Evolutionary conservation across 2,329 filamentous ascomycete genomes (phyloP).

Genomic region (Whalleya microplaca): DNA sequence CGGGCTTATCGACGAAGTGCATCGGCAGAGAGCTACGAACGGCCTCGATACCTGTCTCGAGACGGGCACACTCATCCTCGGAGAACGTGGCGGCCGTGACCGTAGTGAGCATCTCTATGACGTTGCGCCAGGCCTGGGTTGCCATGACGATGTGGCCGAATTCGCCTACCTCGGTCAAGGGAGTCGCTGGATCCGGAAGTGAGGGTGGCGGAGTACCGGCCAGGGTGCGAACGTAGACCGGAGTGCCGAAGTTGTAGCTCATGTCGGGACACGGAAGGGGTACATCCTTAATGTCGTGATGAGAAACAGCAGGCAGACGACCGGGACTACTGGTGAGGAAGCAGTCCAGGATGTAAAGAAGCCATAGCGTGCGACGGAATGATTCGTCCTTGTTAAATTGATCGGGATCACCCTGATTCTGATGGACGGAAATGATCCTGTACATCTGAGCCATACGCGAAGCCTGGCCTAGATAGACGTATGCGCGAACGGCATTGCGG

Average conservation of each 20-base stretch:
- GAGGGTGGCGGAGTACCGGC: conserved; percentile 44
- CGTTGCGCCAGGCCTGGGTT: conserved; percentile 64
- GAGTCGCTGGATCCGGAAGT: conserved; percentile 42
- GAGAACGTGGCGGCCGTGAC: conserved; percentile 56
- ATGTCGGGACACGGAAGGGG: conserved; percentile 63
- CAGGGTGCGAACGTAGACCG: conserved; percentile 62
- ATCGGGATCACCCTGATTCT: conserved; percentile 55
- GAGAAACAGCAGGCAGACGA: conserved; percentile 59
- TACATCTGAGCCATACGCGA: conserved; percentile 69
- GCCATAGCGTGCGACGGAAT: conserved; percentile 63
- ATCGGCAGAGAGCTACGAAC: conserved; percentile 59
- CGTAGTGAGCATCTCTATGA: conserved; percentile 63
- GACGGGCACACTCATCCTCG: conserved; percentile 54
- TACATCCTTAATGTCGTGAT: conserved; percentile 58
- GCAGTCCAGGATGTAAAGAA: conserved; percentile 66
- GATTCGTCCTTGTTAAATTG: conserved; percentile 65
- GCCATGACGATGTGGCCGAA: conserved; percentile 65
- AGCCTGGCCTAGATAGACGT: conserved; percentile 65
- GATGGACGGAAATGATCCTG: conserved; percentile 60
- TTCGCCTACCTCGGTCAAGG: conserved; percentile 59
- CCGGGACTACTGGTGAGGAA: conserved; percentile 65
- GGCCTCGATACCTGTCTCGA: conserved; percentile 59
- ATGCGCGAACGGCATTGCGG: conserved; percentile 63
- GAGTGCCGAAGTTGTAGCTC: conserved; percentile 65
- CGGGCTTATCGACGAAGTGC: conserved; percentile 64